Conservation (phyloP, 148 eudicot genomes). For the Suaeda aralocaspica region DNA sequence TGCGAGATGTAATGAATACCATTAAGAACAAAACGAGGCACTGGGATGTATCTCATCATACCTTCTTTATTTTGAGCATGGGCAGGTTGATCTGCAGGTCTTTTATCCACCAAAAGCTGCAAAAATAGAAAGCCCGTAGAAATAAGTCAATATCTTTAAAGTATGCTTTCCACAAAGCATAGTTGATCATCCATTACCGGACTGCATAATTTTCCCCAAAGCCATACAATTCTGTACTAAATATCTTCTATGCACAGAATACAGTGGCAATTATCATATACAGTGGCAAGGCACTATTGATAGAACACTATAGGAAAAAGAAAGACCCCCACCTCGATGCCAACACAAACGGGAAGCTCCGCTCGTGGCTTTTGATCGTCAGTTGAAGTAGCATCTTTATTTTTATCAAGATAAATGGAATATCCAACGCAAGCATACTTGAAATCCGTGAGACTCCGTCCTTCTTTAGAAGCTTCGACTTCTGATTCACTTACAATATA, state of each 20-base stretch:
- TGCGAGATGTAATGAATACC: too few species aligned
- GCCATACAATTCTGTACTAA: too few species aligned
- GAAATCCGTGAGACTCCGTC: conserved; percentile 63
- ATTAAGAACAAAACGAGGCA: too few species aligned
- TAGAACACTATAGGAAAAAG: not conserved
- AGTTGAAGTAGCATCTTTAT: conserved; percentile 30
- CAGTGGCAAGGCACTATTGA: not conserved
- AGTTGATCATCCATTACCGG: too few species aligned
- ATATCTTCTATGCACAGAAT: too few species aligned
- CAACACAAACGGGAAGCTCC: conserved; percentile 74
- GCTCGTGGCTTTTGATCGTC: conserved; percentile 41
- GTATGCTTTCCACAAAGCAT: too few species aligned
- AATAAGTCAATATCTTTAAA: not conserved
- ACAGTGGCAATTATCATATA: too few species aligned
- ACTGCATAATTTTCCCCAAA: too few species aligned
- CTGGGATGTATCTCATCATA: too few species aligned
- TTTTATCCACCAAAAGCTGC: conserved; percentile 74
- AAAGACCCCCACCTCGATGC: conserved; percentile 56
- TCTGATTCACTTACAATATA: conserved; percentile 69
- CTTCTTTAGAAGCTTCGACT: conserved; percentile 71
- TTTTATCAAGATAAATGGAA: conserved; percentile 54
- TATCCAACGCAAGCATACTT: conserved; percentile 87
- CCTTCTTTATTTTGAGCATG: conserved; percentile 56
- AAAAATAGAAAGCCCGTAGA: conserved; percentile 13
- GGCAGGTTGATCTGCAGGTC: conserved; percentile 45